These are phyloP conservation scores for Potentilla sterilis DNA, from an alignment of 306 rosid genomes.

Conservation along the genomic window DNA sequence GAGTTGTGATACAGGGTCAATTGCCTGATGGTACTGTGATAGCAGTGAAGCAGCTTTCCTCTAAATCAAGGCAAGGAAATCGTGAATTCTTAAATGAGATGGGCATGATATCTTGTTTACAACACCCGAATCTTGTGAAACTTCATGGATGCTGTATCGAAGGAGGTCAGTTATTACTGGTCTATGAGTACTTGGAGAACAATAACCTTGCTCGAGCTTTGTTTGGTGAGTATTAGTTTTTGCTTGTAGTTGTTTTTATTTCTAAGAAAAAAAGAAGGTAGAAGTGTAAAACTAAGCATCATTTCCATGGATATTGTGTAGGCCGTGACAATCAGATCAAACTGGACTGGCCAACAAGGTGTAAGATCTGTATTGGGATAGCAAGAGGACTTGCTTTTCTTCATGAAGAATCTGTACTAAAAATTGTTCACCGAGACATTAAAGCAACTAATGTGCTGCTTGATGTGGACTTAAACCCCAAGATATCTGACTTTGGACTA, in stretches of 20 bases:
- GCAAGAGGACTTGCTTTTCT: constrained; percentile 83
- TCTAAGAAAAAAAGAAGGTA: neutral
- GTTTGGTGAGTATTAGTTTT: constrained; percentile 44
- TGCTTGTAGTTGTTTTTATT: neutral
- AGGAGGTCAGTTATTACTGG: constrained; percentile 58
- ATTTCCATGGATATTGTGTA: constrained; percentile 19
- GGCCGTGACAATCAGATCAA: constrained; percentile 34
- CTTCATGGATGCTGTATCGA: constrained; percentile 71
- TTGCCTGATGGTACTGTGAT: constrained; percentile 56
- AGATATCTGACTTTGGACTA: constrained; percentile 78
- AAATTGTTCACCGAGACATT: constrained; percentile 75
- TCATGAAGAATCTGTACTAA: constrained; percentile 65
- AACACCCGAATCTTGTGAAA: constrained; percentile 80
- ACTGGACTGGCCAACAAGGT: constrained; percentile 61
- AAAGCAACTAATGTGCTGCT: constrained; percentile 78
- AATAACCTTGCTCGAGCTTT: constrained; percentile 68
- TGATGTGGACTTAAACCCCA: constrained; percentile 58
- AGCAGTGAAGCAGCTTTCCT: constrained; percentile 75
- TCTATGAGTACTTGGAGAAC: constrained; percentile 75
- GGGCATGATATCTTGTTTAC: constrained; percentile 64
- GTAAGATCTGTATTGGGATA: constrained; percentile 62
- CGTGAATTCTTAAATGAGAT: constrained; percentile 76
- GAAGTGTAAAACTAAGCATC: neutral
- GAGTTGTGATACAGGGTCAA: constrained; percentile 48
- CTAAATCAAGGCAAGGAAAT: constrained; percentile 69